Evolutionary conservation across 768 basidiomycete species (phyloP), one percentile per base, ranked within the genome.

Genomic region (Suillus subalutaceus): DNA sequence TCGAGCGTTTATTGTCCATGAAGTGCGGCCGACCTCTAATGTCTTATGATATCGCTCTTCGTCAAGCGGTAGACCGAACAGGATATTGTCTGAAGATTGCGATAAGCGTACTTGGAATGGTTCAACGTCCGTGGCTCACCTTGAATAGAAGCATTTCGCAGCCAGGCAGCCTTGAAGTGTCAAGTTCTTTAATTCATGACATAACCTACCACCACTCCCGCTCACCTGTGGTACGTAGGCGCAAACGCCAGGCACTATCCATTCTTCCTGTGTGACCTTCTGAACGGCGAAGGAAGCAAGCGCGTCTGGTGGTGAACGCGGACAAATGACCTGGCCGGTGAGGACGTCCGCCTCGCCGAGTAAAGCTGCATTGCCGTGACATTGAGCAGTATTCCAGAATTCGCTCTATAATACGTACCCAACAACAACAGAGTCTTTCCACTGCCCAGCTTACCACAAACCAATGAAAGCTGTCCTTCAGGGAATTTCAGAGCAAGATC

Each of bases 331-430:
- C 71, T 95, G 92, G 0, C 96, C 96, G 23, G 90, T 80, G 10
- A 97, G 78, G 16, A 96, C 70, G 77, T 96, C 94, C 6, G 92
- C 90, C 80, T 96, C 94, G 32, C 96, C 96, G 5, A 98, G 84
- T 48, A 97, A 85, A 8, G 90, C 90, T 89, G 69, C 60, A 64
- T 63, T 37, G 8, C 20, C 20, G 44, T 8, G 44, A 59, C 26
- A 57, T 72, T 70, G 72, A 65, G 23, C 52, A 32, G n/a, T 57
- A 38, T n/a, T 46, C 41, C 12, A 63, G 10, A 7, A 26, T 32
- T 52, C 6, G 38, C 58, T 41, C 40, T 4, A 41, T 30, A 26
- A 44, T 6, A 62, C 74, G 6, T 68, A 85, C 91, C 84, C 40
- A 91, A 82, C n/a, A 97, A 79, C 38, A 97, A 75, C 7, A 97